A percentile compares a stretch with the other conserved stretches of the same genome.
phyloP scores from a whole-genome alignment of 148 eudicot species.

The Dianthus caryophyllus region DNA sequence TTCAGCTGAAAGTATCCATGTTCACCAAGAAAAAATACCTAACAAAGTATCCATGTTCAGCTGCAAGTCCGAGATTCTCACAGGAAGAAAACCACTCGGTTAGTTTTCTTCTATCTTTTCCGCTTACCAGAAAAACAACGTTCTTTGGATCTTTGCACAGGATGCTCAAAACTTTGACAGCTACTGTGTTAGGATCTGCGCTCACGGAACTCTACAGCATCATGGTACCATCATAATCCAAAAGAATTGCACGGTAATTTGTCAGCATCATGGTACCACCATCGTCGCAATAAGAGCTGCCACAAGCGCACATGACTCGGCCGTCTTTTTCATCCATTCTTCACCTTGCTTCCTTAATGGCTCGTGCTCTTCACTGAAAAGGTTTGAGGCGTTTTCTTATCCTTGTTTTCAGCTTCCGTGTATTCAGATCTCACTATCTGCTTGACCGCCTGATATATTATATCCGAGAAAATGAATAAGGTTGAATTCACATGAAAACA shows the following conservation, averaged over 20 bases:
- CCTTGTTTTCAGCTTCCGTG: too few relatives aligned
- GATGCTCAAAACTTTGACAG: constrained; percentile 45
- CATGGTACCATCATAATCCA: constrained; percentile 83
- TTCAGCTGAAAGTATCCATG: too few relatives aligned
- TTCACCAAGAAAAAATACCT: too few relatives aligned
- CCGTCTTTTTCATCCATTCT: too few relatives aligned
- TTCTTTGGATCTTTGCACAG: constrained; percentile 63
- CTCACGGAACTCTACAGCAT: constrained; percentile 48
- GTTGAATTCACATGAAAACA: not conserved
- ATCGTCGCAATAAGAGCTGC: constrained; percentile 22
- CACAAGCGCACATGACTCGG: constrained; percentile 21
- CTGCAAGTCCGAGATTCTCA: constrained; percentile 67
- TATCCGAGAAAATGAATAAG: too few relatives aligned
- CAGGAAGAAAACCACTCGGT: constrained; percentile 74
- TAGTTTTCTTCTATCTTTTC: constrained; percentile 48
- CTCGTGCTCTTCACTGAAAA: too few relatives aligned
- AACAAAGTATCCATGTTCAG: constrained; percentile 85
- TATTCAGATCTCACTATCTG: too few relatives aligned
- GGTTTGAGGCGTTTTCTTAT: too few relatives aligned
- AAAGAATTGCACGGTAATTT: constrained; percentile 61
- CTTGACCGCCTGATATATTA: too few relatives aligned
- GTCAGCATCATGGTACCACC: too few relatives aligned
- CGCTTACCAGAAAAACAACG: constrained; percentile 74
- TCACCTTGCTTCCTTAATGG: too few relatives aligned
- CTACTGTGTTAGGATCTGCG: constrained; percentile 49